These are phyloP conservation scores for Lachancea dasiensis DNA, from an alignment of 805 yeast species.

Conservation along the genomic window DNA sequence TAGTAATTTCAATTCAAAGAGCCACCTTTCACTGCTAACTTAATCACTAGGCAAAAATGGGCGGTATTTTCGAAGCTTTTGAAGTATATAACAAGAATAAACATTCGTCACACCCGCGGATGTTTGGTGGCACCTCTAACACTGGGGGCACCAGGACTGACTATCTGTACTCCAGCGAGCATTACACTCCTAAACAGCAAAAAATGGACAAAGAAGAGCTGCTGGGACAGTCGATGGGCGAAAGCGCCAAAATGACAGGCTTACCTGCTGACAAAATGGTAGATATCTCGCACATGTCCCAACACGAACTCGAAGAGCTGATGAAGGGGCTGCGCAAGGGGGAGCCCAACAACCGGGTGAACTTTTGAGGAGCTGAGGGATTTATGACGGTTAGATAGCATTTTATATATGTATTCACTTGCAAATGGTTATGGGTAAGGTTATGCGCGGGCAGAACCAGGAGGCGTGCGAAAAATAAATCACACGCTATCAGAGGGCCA, in stretches of 20 bases:
- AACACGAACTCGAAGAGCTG: constrained; percentile 14
- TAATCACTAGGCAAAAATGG: constrained; percentile 10
- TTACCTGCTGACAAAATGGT: constrained; percentile 6
- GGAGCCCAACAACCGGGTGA: constrained; percentile 19
- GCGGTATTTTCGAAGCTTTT: constrained; percentile 30
- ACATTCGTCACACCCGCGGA: constrained; percentile 18
- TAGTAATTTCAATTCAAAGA: no score
- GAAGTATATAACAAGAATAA: constrained; percentile 30
- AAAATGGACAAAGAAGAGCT: constrained; percentile 3
- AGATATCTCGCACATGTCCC: constrained; percentile 15
- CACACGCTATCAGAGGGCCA: no score
- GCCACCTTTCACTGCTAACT: no score
- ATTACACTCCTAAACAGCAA: constrained; percentile 4
- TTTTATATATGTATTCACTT: no score
- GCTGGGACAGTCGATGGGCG: background rate
- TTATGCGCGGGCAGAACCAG: no score
- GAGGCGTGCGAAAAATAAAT: no score
- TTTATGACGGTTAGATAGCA: no score
- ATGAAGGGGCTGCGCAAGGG: constrained; percentile 14
- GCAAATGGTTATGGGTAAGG: no score
- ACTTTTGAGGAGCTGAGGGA: constrained; percentile 39
- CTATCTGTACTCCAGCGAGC: constrained; percentile 14
- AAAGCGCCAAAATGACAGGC: constrained; percentile 6
- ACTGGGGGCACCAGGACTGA: constrained; percentile 11
- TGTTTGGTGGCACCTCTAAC: constrained; percentile 10